These are phyloP conservation scores for Chaetoscypha palmicola DNA, from an alignment of 2,329 filamentous ascomycete genomes.

Conservation along the genomic window DNA sequence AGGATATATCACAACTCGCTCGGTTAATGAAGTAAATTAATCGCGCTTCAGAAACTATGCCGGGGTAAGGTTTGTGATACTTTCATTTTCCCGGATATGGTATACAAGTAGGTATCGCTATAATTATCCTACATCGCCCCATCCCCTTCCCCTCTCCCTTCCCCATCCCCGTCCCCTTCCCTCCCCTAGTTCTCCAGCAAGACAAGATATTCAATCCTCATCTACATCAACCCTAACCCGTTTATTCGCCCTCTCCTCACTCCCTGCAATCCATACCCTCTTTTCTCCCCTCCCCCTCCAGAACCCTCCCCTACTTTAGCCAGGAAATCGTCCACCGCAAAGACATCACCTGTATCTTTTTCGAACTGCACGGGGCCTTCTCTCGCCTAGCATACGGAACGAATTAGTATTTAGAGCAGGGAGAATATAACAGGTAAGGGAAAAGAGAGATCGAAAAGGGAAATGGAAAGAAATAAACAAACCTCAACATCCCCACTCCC, in stretches of 20 bases:
- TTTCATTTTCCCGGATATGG: too few relatives aligned
- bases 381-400: constrained; percentile 47
- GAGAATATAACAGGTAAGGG: background rate
- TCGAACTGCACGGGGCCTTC: constrained; percentile 96
- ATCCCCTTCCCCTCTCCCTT: too few relatives aligned
- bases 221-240: constrained; percentile 74
- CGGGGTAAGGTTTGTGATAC: too few relatives aligned
- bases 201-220: constrained; percentile 31
- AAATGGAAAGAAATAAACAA: constrained; percentile 29
- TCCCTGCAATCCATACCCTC: constrained; percentile 71
- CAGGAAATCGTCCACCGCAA: constrained; percentile 92
- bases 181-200: too few relatives aligned
- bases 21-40: too few relatives aligned
- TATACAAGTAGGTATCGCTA: too few relatives aligned
- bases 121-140: too few relatives aligned
- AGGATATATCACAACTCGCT: too few relatives aligned
- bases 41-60: too few relatives aligned
- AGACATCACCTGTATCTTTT: constrained; percentile 77
- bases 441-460: background rate
- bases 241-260: constrained; percentile 53
- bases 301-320: constrained; percentile 61
- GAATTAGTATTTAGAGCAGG: constrained; percentile 11
- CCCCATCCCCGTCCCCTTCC: too few relatives aligned
- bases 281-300: constrained; percentile 54
- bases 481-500: constrained; percentile 77